phyloP scores from a whole-genome alignment of 352 stramenopile genomes.

The Pseudoperonospora humuli region DNA sequence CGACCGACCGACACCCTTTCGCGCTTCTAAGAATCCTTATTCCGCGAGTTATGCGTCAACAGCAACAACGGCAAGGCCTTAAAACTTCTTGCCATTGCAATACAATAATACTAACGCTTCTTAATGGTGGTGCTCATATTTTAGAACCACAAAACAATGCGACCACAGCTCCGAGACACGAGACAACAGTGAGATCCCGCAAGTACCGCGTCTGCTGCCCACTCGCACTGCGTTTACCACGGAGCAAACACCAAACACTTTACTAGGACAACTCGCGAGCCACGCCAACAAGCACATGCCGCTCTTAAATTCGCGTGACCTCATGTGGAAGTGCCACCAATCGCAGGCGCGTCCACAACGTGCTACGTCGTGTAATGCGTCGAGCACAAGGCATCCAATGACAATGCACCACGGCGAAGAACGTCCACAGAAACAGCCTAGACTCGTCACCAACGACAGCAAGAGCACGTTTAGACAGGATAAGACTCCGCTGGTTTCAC shows the following conservation, averaged over 20 bases:
- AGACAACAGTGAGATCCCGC: conserved; percentile 7
- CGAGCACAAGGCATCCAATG: conserved; percentile 14
- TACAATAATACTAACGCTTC: conserved; percentile 1
- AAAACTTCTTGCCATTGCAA: too few species aligned
- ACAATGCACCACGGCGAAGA: conserved; percentile 1
- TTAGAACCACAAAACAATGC: conserved; percentile 6
- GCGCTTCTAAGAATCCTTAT: conserved; percentile 9
- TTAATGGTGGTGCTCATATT: too few species aligned
- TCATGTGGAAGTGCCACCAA: conserved; percentile 11
- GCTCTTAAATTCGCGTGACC: conserved; percentile 16
- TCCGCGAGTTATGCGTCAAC: conserved; percentile 15
- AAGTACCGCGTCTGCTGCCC: conserved; percentile 18
- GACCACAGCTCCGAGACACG: conserved; percentile 7
- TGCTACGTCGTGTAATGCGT: conserved; percentile 13
- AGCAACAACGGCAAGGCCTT: conserved; percentile 10
- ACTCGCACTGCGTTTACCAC: conserved; percentile 9
- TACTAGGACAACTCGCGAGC: conserved; percentile 22
- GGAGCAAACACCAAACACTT: conserved; percentile 9
- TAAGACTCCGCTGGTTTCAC: conserved; percentile 11
- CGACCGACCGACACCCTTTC: conserved; percentile 1
- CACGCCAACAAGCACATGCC: conserved; percentile 30
- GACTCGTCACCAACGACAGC: not conserved
- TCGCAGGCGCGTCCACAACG: conserved; percentile 3
- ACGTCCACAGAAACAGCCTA: not conserved
- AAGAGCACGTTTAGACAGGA: conserved; percentile 12